Base-by-base conservation (phyloP, 345 rosid genomes). In the Microthlaspi erraticum region DNA sequence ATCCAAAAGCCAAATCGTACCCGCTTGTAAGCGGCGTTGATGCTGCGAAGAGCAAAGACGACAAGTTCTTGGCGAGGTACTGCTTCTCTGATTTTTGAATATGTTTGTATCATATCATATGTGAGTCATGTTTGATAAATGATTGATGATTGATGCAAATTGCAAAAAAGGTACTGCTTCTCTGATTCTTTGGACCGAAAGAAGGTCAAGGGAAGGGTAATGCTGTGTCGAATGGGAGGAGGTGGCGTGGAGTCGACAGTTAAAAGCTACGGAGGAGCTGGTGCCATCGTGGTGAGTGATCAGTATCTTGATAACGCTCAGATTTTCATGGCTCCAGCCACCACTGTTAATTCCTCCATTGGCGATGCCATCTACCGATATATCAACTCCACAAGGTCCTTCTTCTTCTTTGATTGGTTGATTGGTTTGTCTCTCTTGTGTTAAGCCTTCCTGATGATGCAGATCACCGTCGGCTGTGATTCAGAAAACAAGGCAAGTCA, bases 381-480 rank as follows among this genome's bases (percentile, higher is more conserved):
- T 65, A 86, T 93, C 66, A 86, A 87, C 68, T 79, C 92, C 52
- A 76, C 95, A 17, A 87, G 81, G 96, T 90, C 42, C 12, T 34
- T 33, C n/a, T n/a, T n/a, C n/a, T n/a, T n/a, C n/a, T n/a, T n/a
- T n/a, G n/a, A n/a, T n/a, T n/a, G n/a, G 5, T 23, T 5, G 8
- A 13, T 36, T 71, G 3, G 9, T 61, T 68, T 57, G 26, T 58
- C 7, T 44, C n/a, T n/a, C n/a, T n/a, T n/a, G n/a, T n/a, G n/a
- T n/a, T n/a, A n/a, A n/a, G n/a, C n/a, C n/a, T n/a, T n/a, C n/a
- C n/a, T n/a, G n/a, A n/a, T n/a, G 51, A 7, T 58, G n/a, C 72
- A 90, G 98, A 77, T 84, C 89, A 38, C 83, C 98, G 8, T 70
- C 89, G 11, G 98, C 92, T 23, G 83, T 84, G 64, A 81, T 93